Evolutionary conservation across 2,329 filamentous ascomycete species (phyloP), one percentile per base, ranked within the genome.

Genomic region (Xylariales sp.): DNA sequence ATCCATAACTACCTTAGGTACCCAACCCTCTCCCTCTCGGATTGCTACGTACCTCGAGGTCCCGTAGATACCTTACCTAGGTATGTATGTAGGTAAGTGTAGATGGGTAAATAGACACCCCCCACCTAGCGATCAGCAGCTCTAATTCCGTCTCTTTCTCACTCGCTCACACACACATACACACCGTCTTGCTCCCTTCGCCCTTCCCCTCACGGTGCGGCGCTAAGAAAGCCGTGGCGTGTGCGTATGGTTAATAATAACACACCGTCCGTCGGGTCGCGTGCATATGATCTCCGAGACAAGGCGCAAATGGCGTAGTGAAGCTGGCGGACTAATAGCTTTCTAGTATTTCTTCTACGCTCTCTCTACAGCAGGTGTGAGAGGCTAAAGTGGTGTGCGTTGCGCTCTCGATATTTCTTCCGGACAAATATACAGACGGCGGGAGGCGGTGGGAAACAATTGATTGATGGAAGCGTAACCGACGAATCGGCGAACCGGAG

Each of bases 1-100:
- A 32, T 70, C 69, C 63, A 65, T 66, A n/a, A 7, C 58, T 66
- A 32, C 61, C 54, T 41, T 16, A 12, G 14, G 12, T 16, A 45
- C 39, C 28, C 14, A 39, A 41, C 39, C 53, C 36, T 56, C 7
- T 23, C 6, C 12, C 36, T 41, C 12, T 8, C 8, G 36, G 8
- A 39, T 41, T 57, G 45, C 50, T 46, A 46, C 57, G 30, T 61
- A 36, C 36, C 30, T 45, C 10, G 53, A 30, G 12, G 18, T 18
- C 32, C 58, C 32, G 49, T n/a, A 46, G 36, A 39, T 39, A 10
- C 36, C 36, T 39, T 39, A 39, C 36, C 36, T 39, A 39, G 36
- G 12, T 39, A 39, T 8, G 36, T 39, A 39, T 39, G 12, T 39
- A 10, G 36, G 36, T 10, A 39, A 8, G 36, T 39, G 6, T 39